phyloP scores from a whole-genome alignment of 2,329 filamentous ascomycete genomes.

The Aureobasidium sp. region DNA sequence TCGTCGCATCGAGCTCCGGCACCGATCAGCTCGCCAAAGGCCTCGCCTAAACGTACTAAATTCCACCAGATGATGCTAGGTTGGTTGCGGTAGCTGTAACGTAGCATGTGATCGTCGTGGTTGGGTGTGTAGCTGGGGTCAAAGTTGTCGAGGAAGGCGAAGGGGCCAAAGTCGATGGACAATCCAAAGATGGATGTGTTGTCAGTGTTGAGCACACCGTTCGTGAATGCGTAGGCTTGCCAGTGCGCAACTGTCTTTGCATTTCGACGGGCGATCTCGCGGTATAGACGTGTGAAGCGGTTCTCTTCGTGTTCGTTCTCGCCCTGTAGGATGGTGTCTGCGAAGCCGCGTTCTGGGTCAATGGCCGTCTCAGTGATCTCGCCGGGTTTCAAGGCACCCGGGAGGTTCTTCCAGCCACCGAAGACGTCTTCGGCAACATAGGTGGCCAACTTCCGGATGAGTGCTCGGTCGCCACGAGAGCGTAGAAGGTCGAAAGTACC shows the following conservation, averaged over 20 bases:
- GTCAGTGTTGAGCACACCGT: constrained; percentile 94
- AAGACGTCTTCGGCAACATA: constrained; percentile 86
- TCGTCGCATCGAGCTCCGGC: constrained; percentile 65
- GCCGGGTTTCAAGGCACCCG: constrained; percentile 44
- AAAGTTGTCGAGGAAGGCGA: constrained; percentile 96
- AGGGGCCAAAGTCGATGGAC: constrained; percentile 90
- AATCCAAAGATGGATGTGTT: constrained; percentile 89
- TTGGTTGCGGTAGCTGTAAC: constrained; percentile 91
- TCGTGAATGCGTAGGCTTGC: constrained; percentile 99
- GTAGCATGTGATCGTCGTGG: constrained; percentile 80
- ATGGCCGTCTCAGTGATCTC: constrained; percentile 43
- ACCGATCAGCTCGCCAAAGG: constrained; percentile 79
- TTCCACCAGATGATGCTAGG: constrained; percentile 99
- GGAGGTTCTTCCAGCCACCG: constrained; percentile 77
- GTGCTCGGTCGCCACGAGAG: constrained; percentile 65
- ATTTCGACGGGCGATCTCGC: constrained; percentile 78
- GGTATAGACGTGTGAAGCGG: constrained; percentile 76
- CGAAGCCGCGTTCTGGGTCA: constrained; percentile 28
- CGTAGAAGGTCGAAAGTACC: constrained; percentile 95
- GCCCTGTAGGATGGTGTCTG: constrained; percentile 55
- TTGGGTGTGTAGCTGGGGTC: constrained; percentile 93
- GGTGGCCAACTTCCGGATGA: constrained; percentile 66
- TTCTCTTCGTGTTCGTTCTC: constrained; percentile 63
- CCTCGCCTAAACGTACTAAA: constrained; percentile 80
- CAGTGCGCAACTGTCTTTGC: constrained; percentile 82